Percentiles rank a stretch among this genome's conserved stretches.
Conservation (phyloP, 805 yeast species). For the Hanseniaspora singularis region DNA sequence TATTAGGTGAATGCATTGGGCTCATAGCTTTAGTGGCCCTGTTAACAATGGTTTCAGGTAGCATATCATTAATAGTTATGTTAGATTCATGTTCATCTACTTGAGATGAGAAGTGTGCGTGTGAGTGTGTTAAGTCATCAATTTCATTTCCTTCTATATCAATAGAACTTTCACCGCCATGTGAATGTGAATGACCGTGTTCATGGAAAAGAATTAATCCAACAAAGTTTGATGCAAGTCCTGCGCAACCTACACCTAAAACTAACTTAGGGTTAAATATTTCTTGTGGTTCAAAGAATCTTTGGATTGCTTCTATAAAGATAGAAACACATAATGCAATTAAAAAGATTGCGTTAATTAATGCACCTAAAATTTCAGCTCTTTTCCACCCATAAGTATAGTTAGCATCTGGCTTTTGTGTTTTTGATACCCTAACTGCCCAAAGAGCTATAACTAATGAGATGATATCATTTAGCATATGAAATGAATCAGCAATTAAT, state of each 20-base stretch:
- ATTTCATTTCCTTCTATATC: slow-evolving; percentile 17
- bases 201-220: slow-evolving; percentile 87
- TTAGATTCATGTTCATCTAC: neutral
- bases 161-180: slow-evolving; percentile 21
- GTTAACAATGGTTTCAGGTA: slow-evolving; percentile 39
- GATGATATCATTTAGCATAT: slow-evolving; percentile 90
- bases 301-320: slow-evolving; percentile 81
- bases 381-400: slow-evolving; percentile 98
- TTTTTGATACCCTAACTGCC: slow-evolving; percentile 88
- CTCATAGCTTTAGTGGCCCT: slow-evolving; percentile 16
- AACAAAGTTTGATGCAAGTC: slow-evolving; percentile 66
- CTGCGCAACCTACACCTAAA: slow-evolving; percentile 69
- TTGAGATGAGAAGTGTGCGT: slow-evolving; percentile 17
- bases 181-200: slow-evolving; percentile 46
- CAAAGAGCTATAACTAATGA: slow-evolving; percentile 82
- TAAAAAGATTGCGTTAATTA: slow-evolving; percentile 83
- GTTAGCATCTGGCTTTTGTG: slow-evolving; percentile 67
- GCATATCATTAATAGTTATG: slow-evolving; percentile 22
- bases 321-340: slow-evolving; percentile 88
- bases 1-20: slow-evolving; percentile 17
- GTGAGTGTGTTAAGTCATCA: slow-evolving; percentile 22
- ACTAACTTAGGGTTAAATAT: slow-evolving; percentile 76
- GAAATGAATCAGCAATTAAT: slow-evolving; percentile 90
- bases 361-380: slow-evolving; percentile 92
- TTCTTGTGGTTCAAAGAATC: slow-evolving; percentile 68